Percentiles rank a stretch among this genome's conserved stretches.
Evolutionary conservation across 2,329 filamentous ascomycete species (phyloP).

Genomic region (Bipolaris oryzae): DNA sequence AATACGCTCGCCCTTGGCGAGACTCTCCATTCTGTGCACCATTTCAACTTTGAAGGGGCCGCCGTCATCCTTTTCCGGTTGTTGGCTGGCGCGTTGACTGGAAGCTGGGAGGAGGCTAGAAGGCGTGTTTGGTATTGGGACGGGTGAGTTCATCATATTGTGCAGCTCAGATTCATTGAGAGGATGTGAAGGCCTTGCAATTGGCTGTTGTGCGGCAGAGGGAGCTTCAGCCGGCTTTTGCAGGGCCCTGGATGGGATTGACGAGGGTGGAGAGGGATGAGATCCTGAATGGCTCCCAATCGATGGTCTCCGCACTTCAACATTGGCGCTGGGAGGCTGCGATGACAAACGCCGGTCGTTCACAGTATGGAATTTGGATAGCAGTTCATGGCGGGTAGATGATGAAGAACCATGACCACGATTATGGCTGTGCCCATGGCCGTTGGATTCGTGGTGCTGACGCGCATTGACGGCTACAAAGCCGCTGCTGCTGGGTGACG

Average conservation of each 20-base stretch:
- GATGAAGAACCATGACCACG: conserved; percentile 59
- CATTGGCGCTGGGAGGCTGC: conserved; percentile 32
- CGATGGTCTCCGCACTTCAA: conserved; percentile 38
- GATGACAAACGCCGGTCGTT: conserved; percentile 55
- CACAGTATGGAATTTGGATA: conserved; percentile 67
- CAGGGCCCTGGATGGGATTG: conserved; percentile 35
- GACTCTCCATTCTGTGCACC: conserved; percentile 74
- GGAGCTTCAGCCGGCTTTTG: conserved; percentile 31
- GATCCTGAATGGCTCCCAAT: conserved; percentile 31
- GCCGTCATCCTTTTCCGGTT: conserved; percentile 61
- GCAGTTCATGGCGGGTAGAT: conserved; percentile 63
- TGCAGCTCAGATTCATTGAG: conserved; percentile 49
- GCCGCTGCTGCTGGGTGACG: conserved; percentile 53
- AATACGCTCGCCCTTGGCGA: conserved; percentile 75
- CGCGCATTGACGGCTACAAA: conserved; percentile 66
- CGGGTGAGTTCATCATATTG: conserved; percentile 53
- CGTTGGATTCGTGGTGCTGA: conserved; percentile 47
- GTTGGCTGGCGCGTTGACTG: conserved; percentile 44
- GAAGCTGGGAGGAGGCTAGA: conserved; percentile 58
- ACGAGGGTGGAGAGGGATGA: conserved; percentile 35
- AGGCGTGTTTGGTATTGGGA: conserved; percentile 62
- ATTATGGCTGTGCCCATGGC: conserved; percentile 20
- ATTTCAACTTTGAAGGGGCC: conserved; percentile 69
- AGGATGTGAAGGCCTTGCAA: conserved; percentile 31
- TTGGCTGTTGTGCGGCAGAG: conserved; percentile 22